A percentile compares a stretch with the other conserved stretches of the same genome.
Evolutionary conservation across 805 yeast species (phyloP).

Genomic region (Maudiozyma turicensis): DNA sequence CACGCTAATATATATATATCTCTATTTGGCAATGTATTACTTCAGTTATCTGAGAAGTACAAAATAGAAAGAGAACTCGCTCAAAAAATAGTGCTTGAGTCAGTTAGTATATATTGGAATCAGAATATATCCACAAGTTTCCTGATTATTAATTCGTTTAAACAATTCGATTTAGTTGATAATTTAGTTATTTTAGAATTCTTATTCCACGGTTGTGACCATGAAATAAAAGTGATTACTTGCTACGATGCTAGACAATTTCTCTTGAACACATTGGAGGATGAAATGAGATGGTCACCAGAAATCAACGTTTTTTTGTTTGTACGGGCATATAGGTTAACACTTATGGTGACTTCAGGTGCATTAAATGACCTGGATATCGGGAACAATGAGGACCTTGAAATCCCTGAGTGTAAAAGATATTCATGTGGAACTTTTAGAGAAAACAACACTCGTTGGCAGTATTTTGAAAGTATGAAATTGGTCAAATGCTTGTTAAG

Average conservation of each 20-base stretch:
- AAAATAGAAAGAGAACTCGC: slow-evolving; percentile 12
- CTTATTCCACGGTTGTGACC: slow-evolving; percentile 27
- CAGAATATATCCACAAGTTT: slow-evolving; percentile 50
- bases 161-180: slow-evolving; percentile 33
- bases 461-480: slow-evolving; percentile 30
- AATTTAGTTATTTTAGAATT: slow-evolving; percentile 32
- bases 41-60: slow-evolving; percentile 10
- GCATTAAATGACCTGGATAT: not conserved
- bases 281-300: not conserved
- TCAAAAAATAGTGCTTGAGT: slow-evolving; percentile 37
- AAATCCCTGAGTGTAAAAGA: not conserved
- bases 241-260: slow-evolving; percentile 36
- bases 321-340: not conserved
- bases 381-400: not conserved
- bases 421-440: not conserved
- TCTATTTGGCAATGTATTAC: slow-evolving; percentile 27
- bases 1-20: slow-evolving; percentile 50
- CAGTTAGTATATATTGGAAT: slow-evolving; percentile 51
- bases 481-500: slow-evolving; percentile 32
- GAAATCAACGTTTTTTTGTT: not conserved
- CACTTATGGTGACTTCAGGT: not conserved
- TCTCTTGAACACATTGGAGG: slow-evolving; percentile 11
- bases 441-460: slow-evolving; percentile 26
- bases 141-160: slow-evolving; percentile 41
- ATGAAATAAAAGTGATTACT: slow-evolving; percentile 26